A percentile compares a stretch with the other conserved stretches of the same genome.
These are phyloP conservation scores for Thuidium tamariscinum DNA, from an alignment of 225 moss, liverwort and hornwort genomes.

Conservation along the genomic window DNA sequence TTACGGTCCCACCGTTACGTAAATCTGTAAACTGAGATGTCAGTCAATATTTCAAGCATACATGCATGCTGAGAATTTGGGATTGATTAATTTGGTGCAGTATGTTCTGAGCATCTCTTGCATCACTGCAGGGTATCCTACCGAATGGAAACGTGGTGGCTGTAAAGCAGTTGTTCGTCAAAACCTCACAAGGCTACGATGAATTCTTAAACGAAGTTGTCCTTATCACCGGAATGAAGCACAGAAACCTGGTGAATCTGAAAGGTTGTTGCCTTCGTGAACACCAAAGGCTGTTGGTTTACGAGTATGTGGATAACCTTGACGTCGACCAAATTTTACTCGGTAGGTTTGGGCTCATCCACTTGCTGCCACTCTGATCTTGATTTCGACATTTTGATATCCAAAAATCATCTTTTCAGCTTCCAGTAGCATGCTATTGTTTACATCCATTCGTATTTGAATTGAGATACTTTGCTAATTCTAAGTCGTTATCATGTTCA, in stretches of 20 bases:
- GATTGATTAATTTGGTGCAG: background rate
- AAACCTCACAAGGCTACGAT: background rate
- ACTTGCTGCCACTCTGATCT: too few species aligned
- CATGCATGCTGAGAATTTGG: background rate
- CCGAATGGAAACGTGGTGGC: background rate
- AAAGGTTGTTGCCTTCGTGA: background rate
- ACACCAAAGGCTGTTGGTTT: background rate
- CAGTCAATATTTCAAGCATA: background rate
- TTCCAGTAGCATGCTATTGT: background rate
- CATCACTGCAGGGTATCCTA: background rate
- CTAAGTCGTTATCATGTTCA: background rate
- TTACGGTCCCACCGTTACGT: background rate
- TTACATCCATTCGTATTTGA: background rate
- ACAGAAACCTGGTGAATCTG: background rate
- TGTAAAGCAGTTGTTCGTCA: background rate
- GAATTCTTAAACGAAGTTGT: background rate
- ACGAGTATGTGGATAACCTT: background rate
- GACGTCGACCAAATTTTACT: background rate
- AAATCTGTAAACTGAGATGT: background rate
- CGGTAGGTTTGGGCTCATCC: background rate
- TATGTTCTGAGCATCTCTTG: background rate
- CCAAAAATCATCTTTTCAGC: background rate
- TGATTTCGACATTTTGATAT: background rate
- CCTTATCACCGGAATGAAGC: background rate
- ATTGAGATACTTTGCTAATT: background rate